Conservation (phyloP, 495 filamentous ascomycete genomes). For the Hypoxylon intermedium region DNA sequence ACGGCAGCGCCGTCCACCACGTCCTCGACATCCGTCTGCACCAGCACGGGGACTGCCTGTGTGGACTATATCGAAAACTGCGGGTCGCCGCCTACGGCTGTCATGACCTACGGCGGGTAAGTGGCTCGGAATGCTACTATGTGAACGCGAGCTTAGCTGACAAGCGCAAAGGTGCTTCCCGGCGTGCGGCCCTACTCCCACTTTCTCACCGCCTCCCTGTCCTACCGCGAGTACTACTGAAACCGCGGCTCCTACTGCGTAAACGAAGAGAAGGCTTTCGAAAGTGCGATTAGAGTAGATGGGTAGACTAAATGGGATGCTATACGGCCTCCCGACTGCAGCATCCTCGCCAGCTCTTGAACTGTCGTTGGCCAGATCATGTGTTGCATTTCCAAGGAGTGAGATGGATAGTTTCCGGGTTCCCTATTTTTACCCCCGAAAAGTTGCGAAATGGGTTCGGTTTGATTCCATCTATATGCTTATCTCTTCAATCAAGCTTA, state of each 20-base stretch:
- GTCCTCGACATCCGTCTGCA: slow-evolving; percentile 16
- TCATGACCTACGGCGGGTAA: slow-evolving; percentile 39
- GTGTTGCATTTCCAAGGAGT: neutral
- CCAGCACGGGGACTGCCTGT: slow-evolving; percentile 35
- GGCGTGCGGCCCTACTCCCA: slow-evolving; percentile 33
- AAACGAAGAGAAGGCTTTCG: neutral
- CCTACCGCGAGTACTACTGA: slow-evolving; percentile 4
- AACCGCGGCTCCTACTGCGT: neutral
- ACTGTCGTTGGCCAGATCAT: neutral
- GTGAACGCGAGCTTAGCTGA: slow-evolving; percentile 2
- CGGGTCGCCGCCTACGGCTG: slow-evolving; percentile 38
- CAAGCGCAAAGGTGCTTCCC: slow-evolving; percentile 31
- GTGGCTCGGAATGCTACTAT: neutral
- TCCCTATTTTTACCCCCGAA: neutral
- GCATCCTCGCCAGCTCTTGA: neutral
- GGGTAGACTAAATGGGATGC: too few species aligned
- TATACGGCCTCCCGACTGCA: neutral
- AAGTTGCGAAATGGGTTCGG: slow-evolving; percentile 5
- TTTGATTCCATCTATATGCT: neutral
- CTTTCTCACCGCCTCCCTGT: slow-evolving; percentile 36
- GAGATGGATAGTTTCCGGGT: too few species aligned
- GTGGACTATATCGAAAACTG: slow-evolving; percentile 34
- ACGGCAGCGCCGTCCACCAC: neutral
- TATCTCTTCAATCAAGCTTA: neutral
- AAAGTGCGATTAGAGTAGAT: neutral